Conservation (phyloP, 1,139 yeast species). For the Tardiomyces depauwii region DNA sequence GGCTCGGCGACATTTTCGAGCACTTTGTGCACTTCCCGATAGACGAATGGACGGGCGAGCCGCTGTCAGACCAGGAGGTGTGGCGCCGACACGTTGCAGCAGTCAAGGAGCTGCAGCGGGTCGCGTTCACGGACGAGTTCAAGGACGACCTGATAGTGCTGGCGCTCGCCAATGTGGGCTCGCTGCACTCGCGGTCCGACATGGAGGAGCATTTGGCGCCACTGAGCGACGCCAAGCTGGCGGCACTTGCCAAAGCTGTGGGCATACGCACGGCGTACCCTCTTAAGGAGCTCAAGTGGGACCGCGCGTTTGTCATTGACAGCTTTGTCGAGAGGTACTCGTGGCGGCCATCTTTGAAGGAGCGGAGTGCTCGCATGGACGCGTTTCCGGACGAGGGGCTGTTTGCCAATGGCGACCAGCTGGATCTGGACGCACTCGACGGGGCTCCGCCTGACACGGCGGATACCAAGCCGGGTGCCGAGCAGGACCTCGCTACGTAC, state of each 20-base stretch:
- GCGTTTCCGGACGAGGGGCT: constrained; percentile 13
- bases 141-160: constrained; percentile 17
- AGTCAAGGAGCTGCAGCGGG: constrained; percentile 14
- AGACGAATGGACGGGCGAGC: constrained; percentile 32
- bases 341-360: constrained; percentile 6
- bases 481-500: constrained; percentile 12
- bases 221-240: constrained; percentile 14
- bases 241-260: constrained; percentile 8
- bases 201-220: constrained; percentile 18
- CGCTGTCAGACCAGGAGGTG: constrained; percentile 13
- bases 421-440: constrained; percentile 2
- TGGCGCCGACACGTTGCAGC: constrained; percentile 8
- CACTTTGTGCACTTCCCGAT: constrained; percentile 30
- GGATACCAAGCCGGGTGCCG: not conserved
- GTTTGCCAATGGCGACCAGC: constrained; percentile 3
- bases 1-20: constrained; percentile 15
- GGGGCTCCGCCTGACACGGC: constrained; percentile 1
- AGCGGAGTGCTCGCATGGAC: constrained; percentile 2
- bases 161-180: constrained; percentile 22
- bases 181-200: constrained; percentile 15
- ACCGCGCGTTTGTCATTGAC: constrained; percentile 8
- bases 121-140: constrained; percentile 11
- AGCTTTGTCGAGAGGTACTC: constrained; percentile 12
- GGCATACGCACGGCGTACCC: constrained; percentile 8
- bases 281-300: constrained; percentile 1